A percentile compares a stretch with the other conserved stretches of the same genome.
phyloP scores from a whole-genome alignment of 495 filamentous ascomycete genomes.

The Aspergillus bridgeri region DNA sequence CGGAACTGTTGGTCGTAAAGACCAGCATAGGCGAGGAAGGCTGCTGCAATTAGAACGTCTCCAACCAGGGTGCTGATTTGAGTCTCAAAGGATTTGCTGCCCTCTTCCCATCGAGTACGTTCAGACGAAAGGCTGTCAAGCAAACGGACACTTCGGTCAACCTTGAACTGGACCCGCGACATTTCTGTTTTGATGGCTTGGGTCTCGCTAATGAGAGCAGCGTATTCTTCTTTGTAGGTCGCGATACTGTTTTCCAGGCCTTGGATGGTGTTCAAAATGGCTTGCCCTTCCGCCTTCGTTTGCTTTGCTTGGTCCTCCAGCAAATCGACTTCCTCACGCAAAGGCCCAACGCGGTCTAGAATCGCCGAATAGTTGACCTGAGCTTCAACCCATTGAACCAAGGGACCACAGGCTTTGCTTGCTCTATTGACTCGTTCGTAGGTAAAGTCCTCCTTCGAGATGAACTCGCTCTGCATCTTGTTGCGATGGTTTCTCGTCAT shows the following conservation, averaged over 20 bases:
- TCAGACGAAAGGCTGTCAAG: constrained; percentile 94
- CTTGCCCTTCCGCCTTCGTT: constrained; percentile 91
- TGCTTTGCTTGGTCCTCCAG: constrained; percentile 86
- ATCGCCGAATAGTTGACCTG: constrained; percentile 98
- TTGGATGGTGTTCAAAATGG: constrained; percentile 81
- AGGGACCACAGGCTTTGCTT: constrained; percentile 91
- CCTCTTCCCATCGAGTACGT: constrained; percentile 87
- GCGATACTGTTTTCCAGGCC: constrained; percentile 86
- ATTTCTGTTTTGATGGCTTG: constrained; percentile 97
- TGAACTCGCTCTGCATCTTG: constrained; percentile 89
- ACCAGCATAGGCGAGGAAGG: constrained; percentile 96
- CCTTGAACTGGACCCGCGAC: constrained; percentile 93
- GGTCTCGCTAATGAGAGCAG: constrained; percentile 91
- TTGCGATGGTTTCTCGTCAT: constrained; percentile 80
- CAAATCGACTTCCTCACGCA: constrained; percentile 83
- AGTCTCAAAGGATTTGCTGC: constrained; percentile 95
- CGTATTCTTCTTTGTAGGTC: constrained; percentile 96
- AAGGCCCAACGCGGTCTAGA: constrained; percentile 86
- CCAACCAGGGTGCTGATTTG: constrained; percentile 96
- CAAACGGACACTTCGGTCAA: constrained; percentile 89
- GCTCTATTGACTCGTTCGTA: constrained; percentile 93
- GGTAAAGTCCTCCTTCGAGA: constrained; percentile 91
- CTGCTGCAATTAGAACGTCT: constrained; percentile 89
- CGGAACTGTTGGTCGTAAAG: constrained; percentile 98
- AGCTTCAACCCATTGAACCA: constrained; percentile 96